These are phyloP conservation scores for Acidomyces sp. DNA, from an alignment of 495 filamentous ascomycete species.

Conservation along the genomic window DNA sequence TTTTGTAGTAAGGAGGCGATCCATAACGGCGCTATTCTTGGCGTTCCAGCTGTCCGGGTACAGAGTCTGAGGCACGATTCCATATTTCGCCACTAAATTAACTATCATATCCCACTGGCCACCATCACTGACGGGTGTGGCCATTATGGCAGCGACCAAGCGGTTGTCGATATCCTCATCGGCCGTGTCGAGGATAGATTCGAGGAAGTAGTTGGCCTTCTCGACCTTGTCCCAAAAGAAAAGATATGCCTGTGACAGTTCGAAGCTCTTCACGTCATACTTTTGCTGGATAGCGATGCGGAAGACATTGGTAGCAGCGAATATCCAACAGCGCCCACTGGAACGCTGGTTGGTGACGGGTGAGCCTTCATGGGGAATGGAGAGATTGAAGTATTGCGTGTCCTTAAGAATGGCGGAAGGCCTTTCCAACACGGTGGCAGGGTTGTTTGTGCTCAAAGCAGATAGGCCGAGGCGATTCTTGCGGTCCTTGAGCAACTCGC, in stretches of 20 bases:
- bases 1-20: conserved; percentile 67
- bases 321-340: conserved; percentile 79
- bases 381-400: conserved; percentile 66
- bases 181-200: conserved; percentile 62
- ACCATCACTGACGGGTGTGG: conserved; percentile 60
- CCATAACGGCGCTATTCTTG: conserved; percentile 52
- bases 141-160: conserved; percentile 52
- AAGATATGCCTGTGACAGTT: conserved; percentile 77
- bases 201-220: conserved; percentile 79
- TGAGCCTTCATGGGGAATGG: conserved; percentile 66
- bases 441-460: conserved; percentile 44
- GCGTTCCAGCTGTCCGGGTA: conserved; percentile 75
- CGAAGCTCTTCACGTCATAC: conserved; percentile 61
- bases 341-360: conserved; percentile 75
- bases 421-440: conserved; percentile 40
- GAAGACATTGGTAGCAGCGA: conserved; percentile 77
- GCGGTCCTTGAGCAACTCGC: conserved; percentile 46
- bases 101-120: conserved; percentile 91
- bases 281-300: conserved; percentile 70
- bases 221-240: conserved; percentile 94
- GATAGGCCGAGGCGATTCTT: conserved; percentile 61
- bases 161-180: conserved; percentile 53
- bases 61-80: conserved; percentile 55
- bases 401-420: conserved; percentile 42
- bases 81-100: conserved; percentile 63